Evolutionary conservation across 2,329 filamentous ascomycete species (phyloP), one percentile per base, ranked within the genome.

Genomic region (Fusarium stilboides): DNA sequence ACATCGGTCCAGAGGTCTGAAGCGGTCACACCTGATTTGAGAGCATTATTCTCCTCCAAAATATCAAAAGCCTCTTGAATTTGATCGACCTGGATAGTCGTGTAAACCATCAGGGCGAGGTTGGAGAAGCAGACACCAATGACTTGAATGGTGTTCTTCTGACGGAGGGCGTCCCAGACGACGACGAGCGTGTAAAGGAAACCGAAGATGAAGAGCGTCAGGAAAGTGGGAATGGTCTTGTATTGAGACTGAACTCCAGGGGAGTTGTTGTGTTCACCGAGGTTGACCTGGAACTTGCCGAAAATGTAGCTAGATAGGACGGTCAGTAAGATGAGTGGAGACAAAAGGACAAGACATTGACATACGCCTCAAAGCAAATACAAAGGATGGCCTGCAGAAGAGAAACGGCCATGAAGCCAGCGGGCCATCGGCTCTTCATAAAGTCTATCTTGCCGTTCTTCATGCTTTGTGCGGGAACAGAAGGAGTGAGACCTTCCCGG

Each of bases 131-230:
- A 97, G 31, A 99, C 87, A 44, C 96, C 96, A 73, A 99, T 98
- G 78, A 98, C 87, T 80, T 99, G 96, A 85, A 99, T 99, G 13
- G 96, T 99, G 82, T 99, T 99, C 81, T 98, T 98, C 77, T 95
- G 86, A 68, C 94, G 91, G 61, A 99, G 85, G 17, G 95, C 96
- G 83, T 99, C 96, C 87, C 94, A 98, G 14, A 96, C 92, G 54
- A 99, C 85, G 28, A 97, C 83, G 33, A 98, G 83, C 77, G 97
- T 91, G 82, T 98, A 99, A 60, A 99, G 80, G 82, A 97, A 98
- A 65, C 94, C 96, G 79, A 99, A 98, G 79, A 98, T 97, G 84
- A 98, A 97, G 46, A 99, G 89, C 24, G 95, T 94, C 61, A 99
- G 86, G 81, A 98, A 98, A 37, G 95, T 98, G 26, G 96, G 95